phyloP scores from a whole-genome alignment of 208 protist species.

The Tritrichomonas foetus region DNA sequence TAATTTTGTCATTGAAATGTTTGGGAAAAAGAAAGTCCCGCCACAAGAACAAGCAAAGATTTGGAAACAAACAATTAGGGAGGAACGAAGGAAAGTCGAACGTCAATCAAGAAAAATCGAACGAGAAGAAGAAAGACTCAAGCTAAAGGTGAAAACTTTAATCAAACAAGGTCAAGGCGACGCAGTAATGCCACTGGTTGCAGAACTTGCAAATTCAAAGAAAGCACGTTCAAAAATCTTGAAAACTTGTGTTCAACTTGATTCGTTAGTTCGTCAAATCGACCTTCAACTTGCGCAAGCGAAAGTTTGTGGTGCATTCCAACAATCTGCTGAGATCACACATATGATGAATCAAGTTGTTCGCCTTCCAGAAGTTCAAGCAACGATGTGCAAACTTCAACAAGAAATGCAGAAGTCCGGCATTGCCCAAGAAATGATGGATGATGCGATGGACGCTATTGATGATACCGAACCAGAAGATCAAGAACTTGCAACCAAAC shows the following conservation, averaged over 20 bases:
- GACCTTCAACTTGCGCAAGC: constrained; percentile 7
- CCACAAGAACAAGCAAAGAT: constrained; percentile 8
- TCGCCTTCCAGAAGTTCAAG: not conserved
- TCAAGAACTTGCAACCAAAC: not conserved
- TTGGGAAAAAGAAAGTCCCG: not conserved
- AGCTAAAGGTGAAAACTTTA: not conserved
- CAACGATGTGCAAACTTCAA: not conserved
- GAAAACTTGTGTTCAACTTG: constrained; percentile 2
- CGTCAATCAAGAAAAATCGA: not conserved
- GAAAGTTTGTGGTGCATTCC: not conserved
- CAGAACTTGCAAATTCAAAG: not conserved
- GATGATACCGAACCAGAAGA: not conserved
- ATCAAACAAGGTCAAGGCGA: not conserved
- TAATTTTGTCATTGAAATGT: too few species aligned
- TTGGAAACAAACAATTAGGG: not conserved
- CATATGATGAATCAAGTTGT: not conserved
- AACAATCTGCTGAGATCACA: not conserved
- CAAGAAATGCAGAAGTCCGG: constrained; percentile 1
- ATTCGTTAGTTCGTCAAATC: constrained; percentile 6
- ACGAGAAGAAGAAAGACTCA: not conserved
- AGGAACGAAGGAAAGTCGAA: not conserved
- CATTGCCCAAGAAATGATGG: not conserved
- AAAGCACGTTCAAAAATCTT: constrained; percentile 21
- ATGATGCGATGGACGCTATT: not conserved
- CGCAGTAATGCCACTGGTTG: not conserved